A percentile compares a stretch with the other conserved stretches of the same genome.
Evolutionary conservation across 441 rosid genomes (phyloP).

Genomic region (Flueggea neowawraea): DNA sequence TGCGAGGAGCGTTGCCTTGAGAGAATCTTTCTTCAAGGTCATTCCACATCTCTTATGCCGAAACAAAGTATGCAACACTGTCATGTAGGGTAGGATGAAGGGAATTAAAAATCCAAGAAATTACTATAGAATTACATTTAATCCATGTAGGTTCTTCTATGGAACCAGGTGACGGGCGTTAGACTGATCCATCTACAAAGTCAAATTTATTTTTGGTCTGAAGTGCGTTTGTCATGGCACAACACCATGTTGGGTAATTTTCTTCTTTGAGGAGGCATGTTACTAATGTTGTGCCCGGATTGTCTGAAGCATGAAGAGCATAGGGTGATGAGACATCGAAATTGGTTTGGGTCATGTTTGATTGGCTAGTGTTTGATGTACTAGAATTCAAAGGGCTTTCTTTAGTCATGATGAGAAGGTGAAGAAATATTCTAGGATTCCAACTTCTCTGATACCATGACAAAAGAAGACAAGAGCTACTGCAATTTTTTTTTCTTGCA

Average conservation of each 20-base stretch:
- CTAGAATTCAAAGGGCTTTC: too few relatives aligned
- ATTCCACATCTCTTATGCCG: neutral
- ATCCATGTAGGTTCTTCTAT: neutral
- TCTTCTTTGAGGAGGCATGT: neutral
- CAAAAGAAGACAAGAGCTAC: too few relatives aligned
- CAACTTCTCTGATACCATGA: too few relatives aligned
- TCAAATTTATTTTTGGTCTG: neutral
- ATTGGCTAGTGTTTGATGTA: too few relatives aligned
- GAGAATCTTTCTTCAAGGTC: constrained; percentile 9
- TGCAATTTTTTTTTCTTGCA: too few relatives aligned
- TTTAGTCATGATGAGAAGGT: too few relatives aligned
- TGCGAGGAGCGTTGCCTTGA: neutral
- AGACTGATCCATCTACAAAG: neutral
- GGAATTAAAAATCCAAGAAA: constrained; percentile 10
- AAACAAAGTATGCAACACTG: neutral
- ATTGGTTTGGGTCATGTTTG: too few relatives aligned
- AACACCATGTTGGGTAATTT: neutral
- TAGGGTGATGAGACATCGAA: neutral
- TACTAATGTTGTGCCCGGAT: neutral
- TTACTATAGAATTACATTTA: neutral
- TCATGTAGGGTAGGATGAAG: neutral
- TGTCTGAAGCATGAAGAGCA: neutral
- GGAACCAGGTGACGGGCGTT: neutral
- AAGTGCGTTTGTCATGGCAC: neutral
- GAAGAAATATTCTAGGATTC: too few relatives aligned